phyloP scores from a whole-genome alignment of 169 alveolate species.

The Eimeria sp. region DNA sequence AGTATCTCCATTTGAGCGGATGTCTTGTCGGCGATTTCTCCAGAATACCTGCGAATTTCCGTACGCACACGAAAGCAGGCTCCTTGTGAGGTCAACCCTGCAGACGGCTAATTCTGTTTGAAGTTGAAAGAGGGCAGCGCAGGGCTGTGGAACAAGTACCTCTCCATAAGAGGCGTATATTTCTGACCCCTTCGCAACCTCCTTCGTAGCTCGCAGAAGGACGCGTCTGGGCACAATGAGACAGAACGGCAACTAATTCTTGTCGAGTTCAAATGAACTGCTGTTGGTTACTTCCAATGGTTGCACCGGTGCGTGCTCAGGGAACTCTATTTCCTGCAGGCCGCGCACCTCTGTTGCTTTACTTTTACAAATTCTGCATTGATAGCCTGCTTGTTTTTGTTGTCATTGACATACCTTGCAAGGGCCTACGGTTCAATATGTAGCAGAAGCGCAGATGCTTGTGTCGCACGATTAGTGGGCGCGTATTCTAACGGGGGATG shows the following conservation, averaged over 20 bases:
- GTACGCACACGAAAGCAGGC: not conserved
- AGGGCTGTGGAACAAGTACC: not conserved
- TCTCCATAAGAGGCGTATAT: constrained; percentile 66
- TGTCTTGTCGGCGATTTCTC: constrained; percentile 9
- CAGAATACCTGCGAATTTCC: constrained; percentile 41
- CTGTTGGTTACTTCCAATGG: not conserved
- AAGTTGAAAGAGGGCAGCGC: not conserved
- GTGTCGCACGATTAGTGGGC: not conserved
- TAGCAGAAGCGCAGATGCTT: not conserved
- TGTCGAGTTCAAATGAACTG: not conserved
- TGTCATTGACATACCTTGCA: constrained; percentile 66
- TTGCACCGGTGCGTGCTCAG: not conserved
- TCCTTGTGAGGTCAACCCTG: not conserved
- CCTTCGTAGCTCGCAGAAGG: constrained; percentile 29
- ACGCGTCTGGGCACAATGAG: constrained; percentile 32
- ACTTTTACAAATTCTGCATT: constrained; percentile 45
- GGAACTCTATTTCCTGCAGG: not conserved
- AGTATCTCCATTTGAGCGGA: not conserved
- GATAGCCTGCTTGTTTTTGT: constrained; percentile 8
- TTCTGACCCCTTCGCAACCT: constrained; percentile 35
- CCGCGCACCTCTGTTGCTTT: constrained; percentile 45
- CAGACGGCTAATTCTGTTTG: not conserved
- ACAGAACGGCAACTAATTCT: not conserved
- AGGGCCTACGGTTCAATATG: not conserved
- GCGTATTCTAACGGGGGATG: not conserved